Evolutionary conservation across 1,139 yeast species (phyloP).

Genomic region (Blastobotrys ciferrii): DNA sequence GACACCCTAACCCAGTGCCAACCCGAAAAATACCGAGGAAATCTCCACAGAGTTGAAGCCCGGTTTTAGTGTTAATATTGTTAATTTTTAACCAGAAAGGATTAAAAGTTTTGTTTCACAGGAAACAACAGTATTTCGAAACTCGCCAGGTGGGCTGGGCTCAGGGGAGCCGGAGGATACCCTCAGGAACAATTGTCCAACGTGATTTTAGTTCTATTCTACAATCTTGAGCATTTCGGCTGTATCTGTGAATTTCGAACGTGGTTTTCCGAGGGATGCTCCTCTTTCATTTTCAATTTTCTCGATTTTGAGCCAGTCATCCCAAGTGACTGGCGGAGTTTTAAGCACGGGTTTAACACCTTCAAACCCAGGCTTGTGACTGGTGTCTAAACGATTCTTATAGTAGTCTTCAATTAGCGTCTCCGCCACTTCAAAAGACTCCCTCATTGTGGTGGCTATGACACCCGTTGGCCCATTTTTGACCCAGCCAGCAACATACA

Average conservation of each 20-base stretch:
- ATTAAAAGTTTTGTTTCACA: no score
- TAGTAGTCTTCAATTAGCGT: slow-evolving; percentile 52
- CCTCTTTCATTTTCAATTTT: slow-evolving; percentile 54
- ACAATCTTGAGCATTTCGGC: slow-evolving; percentile 49
- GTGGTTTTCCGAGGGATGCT: slow-evolving; percentile 45
- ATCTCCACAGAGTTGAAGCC: no score
- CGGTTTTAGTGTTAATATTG: no score
- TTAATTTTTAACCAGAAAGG: no score
- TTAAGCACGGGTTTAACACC: slow-evolving; percentile 36
- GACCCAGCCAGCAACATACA: slow-evolving; percentile 92
- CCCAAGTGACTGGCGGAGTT: slow-evolving; percentile 55
- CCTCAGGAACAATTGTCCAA: no score
- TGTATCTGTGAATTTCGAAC: slow-evolving; percentile 55
- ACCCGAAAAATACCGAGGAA: no score
- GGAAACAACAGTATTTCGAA: no score
- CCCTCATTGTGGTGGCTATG: slow-evolving; percentile 88
- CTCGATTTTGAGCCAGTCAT: slow-evolving; percentile 67
- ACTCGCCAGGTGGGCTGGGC: no score
- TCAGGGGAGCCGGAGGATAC: no score
- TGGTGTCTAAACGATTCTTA: slow-evolving; percentile 21
- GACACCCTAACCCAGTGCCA: background rate
- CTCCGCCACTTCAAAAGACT: slow-evolving; percentile 73
- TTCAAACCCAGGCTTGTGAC: slow-evolving; percentile 35
- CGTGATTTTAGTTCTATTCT: background rate
- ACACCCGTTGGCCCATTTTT: slow-evolving; percentile 87